Percentiles rank a stretch among this genome's conserved stretches.
Evolutionary conservation across 768 basidiomycete genomes (phyloP).

Genomic region (Galerina marginata): DNA sequence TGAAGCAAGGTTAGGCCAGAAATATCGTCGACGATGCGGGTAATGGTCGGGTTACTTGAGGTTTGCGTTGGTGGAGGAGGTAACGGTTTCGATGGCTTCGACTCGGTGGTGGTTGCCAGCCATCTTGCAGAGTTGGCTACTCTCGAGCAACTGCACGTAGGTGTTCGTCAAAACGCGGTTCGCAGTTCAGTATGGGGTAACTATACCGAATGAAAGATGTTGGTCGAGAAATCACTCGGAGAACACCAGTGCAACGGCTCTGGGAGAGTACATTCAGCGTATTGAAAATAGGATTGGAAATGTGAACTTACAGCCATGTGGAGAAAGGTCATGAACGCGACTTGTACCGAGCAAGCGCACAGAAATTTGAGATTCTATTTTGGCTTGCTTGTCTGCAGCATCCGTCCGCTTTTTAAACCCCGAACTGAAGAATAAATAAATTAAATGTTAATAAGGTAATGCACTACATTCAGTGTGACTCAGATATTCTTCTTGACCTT

Average conservation of each 20-base stretch:
- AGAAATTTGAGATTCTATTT: slow-evolving; percentile 46
- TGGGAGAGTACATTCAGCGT: slow-evolving; percentile 22
- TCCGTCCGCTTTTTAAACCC: slow-evolving; percentile 4
- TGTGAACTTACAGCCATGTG: slow-evolving; percentile 48
- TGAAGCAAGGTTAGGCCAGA: slow-evolving; percentile 87
- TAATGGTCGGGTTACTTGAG: slow-evolving; percentile 68
- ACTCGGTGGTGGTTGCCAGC: slow-evolving; percentile 59
- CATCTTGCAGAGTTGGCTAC: slow-evolving; percentile 51
- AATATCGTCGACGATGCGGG: slow-evolving; percentile 91
- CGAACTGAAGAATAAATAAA: not conserved
- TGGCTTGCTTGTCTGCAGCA: slow-evolving; percentile 29
- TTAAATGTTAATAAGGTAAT: too few species aligned
- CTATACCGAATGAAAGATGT: slow-evolving; percentile 40
- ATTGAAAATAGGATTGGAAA: not conserved
- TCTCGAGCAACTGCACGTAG: slow-evolving; percentile 41
- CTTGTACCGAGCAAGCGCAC: slow-evolving; percentile 18
- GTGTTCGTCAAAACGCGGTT: slow-evolving; percentile 14
- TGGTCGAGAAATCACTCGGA: slow-evolving; percentile 49
- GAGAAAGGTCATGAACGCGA: slow-evolving; percentile 28
- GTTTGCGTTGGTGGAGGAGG: slow-evolving; percentile 40
- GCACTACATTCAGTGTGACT: too few species aligned
- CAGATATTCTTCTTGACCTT: too few species aligned
- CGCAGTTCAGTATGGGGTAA: not conserved
- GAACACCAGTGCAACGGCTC: slow-evolving; percentile 50
- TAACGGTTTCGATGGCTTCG: slow-evolving; percentile 47